Evolutionary conservation across 1,284 basidiomycete genomes (phyloP).

Genomic region (Exobasidium cylindrosporum): DNA sequence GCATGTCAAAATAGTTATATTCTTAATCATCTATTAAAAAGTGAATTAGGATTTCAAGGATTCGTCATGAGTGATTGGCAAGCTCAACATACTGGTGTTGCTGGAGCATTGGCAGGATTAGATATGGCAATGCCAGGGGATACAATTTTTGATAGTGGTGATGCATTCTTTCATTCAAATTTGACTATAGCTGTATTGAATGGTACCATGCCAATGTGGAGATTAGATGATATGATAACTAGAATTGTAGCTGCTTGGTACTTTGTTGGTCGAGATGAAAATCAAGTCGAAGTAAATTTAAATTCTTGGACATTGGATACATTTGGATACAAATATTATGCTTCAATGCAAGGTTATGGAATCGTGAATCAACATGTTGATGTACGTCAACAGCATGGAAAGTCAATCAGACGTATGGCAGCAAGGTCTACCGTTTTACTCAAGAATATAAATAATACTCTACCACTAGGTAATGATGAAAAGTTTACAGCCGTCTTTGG

Average conservation of each 20-base stretch:
- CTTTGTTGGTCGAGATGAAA: constrained; percentile 28
- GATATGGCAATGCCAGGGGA: constrained; percentile 62
- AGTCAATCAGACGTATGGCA: constrained; percentile 69
- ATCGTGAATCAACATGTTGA: constrained; percentile 63
- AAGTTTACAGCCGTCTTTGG: constrained; percentile 58
- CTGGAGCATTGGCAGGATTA: constrained; percentile 64
- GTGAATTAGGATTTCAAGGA: constrained; percentile 74
- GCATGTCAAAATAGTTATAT: constrained; percentile 69
- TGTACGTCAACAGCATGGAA: constrained; percentile 71
- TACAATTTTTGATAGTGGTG: constrained; percentile 14
- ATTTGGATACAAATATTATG: constrained; percentile 2
- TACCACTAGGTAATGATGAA: constrained; percentile 62
- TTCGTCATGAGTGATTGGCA: constrained; percentile 60
- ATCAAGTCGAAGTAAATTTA: constrained; percentile 35
- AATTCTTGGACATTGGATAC: constrained; percentile 19
- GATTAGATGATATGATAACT: constrained; percentile 59
- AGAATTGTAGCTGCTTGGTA: constrained; percentile 53
- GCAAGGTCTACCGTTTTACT: constrained; percentile 70
- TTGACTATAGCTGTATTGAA: constrained; percentile 69
- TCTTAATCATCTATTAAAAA: constrained; percentile 70
- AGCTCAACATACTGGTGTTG: constrained; percentile 42
- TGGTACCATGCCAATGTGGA: constrained; percentile 65
- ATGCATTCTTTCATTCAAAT: constrained; percentile 61
- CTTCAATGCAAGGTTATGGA: constrained; percentile 5
- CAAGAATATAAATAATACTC: constrained; percentile 64